Percentiles rank a stretch among this genome's conserved stretches.
Evolutionary conservation across 2,329 filamentous ascomycete species (phyloP).

Genomic region (Cephalotrichum gorgonifer): DNA sequence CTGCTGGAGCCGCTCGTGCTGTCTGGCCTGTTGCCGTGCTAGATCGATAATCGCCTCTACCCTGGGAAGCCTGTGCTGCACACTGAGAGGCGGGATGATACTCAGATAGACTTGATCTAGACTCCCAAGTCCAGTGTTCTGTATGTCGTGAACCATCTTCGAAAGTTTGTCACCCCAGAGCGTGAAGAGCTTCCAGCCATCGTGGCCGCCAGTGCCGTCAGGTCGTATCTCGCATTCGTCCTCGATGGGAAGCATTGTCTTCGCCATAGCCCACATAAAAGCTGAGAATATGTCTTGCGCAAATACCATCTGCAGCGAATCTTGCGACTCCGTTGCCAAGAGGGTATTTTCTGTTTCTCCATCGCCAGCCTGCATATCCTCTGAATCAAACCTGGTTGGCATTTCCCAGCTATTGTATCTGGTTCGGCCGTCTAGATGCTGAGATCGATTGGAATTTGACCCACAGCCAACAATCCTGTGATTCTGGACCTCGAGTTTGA

Average conservation of each 20-base stretch:
- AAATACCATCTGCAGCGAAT: constrained; percentile 9
- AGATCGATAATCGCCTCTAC: constrained; percentile 6
- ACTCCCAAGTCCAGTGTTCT: constrained; percentile 11
- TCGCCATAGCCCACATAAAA: constrained; percentile 17
- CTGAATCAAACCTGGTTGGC: not conserved
- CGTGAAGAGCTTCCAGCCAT: constrained; percentile 10
- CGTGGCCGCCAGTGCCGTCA: not conserved
- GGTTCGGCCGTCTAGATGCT: not conserved
- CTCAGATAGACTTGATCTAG: constrained; percentile 13
- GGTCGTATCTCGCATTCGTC: not conserved
- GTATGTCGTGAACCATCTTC: constrained; percentile 13
- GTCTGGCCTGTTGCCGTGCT: constrained; percentile 6
- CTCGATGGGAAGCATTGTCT: constrained; percentile 5
- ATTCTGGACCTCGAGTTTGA: not conserved
- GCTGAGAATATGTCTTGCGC: constrained; percentile 17
- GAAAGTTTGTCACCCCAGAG: constrained; percentile 11
- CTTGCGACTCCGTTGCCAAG: constrained; percentile 8
- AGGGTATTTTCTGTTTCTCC: not conserved
- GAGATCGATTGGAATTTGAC: not conserved
- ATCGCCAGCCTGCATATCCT: not conserved
- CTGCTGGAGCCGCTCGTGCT: constrained; percentile 5
- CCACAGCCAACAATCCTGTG: not conserved
- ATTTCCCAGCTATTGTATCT: not conserved
- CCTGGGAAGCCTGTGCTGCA: constrained; percentile 7
- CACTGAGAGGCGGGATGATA: constrained; percentile 17